Percentiles rank a stretch among this genome's conserved stretches.
These are phyloP conservation scores for Lojkania enalia DNA, from an alignment of 2,329 filamentous ascomycete genomes.

Conservation along the genomic window DNA sequence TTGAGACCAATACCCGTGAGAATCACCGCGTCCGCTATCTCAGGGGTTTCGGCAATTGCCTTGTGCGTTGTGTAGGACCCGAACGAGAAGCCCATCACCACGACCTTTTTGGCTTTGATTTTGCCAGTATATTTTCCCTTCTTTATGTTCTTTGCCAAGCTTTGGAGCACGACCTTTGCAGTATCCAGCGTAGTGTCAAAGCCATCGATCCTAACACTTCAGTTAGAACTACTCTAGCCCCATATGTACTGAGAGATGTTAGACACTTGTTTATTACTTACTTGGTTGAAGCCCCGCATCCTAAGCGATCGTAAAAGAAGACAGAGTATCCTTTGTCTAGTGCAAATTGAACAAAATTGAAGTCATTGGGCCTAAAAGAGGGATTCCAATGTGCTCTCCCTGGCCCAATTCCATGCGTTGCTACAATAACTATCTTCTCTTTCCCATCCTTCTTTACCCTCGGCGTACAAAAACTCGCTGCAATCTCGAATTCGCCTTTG, in stretches of 20 bases:
- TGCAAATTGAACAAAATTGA: constrained; percentile 42
- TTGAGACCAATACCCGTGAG: constrained; percentile 29
- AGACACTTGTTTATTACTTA: constrained; percentile 9
- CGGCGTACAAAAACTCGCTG: constrained; percentile 20
- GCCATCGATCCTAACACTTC: constrained; percentile 3
- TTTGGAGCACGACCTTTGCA: constrained; percentile 17
- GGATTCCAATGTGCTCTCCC: constrained; percentile 40
- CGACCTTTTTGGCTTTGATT: constrained; percentile 23
- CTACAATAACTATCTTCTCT: constrained; percentile 33
- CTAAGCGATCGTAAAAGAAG: constrained; percentile 45
- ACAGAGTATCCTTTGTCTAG: constrained; percentile 38
- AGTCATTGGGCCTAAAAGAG: constrained; percentile 26
- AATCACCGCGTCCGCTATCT: constrained; percentile 22
- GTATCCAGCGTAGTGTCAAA: constrained; percentile 16
- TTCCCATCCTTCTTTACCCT: constrained; percentile 11
- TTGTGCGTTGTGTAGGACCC: constrained; percentile 28
- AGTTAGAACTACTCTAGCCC: too few relatives aligned
- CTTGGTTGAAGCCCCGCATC: constrained; percentile 34
- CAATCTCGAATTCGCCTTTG: constrained; percentile 14
- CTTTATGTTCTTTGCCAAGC: constrained; percentile 20
- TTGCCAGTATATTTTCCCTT: constrained; percentile 23
- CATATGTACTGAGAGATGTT: not conserved
- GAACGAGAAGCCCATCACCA: constrained; percentile 31
- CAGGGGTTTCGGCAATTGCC: constrained; percentile 19
- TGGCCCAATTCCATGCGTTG: constrained; percentile 38